Percentiles rank a stretch among this genome's conserved stretches.
Evolutionary conservation across 2,329 filamentous ascomycete species (phyloP).

Genomic region (Hypomyces rosellus): DNA sequence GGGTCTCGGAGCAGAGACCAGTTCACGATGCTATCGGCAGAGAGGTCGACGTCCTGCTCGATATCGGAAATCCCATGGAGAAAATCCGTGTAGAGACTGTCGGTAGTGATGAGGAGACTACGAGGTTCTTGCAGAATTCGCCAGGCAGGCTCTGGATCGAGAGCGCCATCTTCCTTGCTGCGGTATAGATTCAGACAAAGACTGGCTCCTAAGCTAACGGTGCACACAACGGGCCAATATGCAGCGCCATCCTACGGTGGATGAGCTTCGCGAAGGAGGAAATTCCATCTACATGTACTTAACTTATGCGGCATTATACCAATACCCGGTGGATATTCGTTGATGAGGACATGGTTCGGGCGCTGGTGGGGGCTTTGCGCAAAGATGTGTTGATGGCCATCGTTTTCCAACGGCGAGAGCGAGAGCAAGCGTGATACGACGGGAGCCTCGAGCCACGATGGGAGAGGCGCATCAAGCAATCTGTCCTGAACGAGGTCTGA

Average conservation of each 20-base stretch:
- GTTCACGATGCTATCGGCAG: slow-evolving; percentile 59
- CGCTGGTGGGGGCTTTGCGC: slow-evolving; percentile 61
- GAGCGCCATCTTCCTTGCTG: slow-evolving; percentile 54
- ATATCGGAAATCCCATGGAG: slow-evolving; percentile 69
- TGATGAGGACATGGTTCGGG: slow-evolving; percentile 90
- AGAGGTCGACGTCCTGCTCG: slow-evolving; percentile 59
- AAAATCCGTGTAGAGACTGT: slow-evolving; percentile 60
- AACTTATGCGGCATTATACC: slow-evolving; percentile 95
- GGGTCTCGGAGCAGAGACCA: slow-evolving; percentile 59
- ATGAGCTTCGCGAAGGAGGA: slow-evolving; percentile 25
- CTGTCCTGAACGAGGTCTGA: slow-evolving; percentile 73
- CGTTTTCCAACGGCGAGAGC: slow-evolving; percentile 20
- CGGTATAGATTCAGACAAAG: slow-evolving; percentile 73
- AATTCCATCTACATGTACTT: slow-evolving; percentile 21
- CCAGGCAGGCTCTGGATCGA: slow-evolving; percentile 45
- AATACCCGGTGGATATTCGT: slow-evolving; percentile 80
- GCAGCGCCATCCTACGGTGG: slow-evolving; percentile 63
- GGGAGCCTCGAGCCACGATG: slow-evolving; percentile 66
- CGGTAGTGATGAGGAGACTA: slow-evolving; percentile 69
- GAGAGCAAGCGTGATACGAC: slow-evolving; percentile 56
- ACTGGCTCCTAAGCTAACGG: slow-evolving; percentile 73
- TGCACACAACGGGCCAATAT: slow-evolving; percentile 84
- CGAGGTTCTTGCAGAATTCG: slow-evolving; percentile 76
- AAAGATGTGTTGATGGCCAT: slow-evolving; percentile 40
- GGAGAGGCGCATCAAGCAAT: slow-evolving; percentile 68